A percentile compares a stretch with the other conserved stretches of the same genome.
These are phyloP conservation scores for Moesziomyces globuligerus DNA, from an alignment of 1,284 basidiomycete genomes.

Conservation along the genomic window DNA sequence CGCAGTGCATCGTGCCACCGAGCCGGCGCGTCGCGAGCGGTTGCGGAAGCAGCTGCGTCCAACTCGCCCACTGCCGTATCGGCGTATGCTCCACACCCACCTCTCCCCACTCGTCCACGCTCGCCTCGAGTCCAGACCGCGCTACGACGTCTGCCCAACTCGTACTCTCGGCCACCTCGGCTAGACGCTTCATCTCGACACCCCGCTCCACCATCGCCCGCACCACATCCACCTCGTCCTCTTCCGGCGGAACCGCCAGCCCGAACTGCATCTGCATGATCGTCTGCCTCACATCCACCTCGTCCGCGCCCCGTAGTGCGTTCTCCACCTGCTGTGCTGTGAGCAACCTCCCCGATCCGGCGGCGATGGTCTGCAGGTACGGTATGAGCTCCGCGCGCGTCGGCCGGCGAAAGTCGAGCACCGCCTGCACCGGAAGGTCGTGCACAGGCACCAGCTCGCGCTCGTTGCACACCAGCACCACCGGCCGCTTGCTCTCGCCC, in stretches of 20 bases:
- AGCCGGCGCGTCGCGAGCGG: constrained; percentile 26
- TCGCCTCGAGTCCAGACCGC: neutral
- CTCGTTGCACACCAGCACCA: constrained; percentile 63
- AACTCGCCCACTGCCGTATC: constrained; percentile 15
- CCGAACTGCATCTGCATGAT: constrained; percentile 74
- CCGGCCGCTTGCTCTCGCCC: constrained; percentile 56
- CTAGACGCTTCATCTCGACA: constrained; percentile 2
- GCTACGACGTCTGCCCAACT: constrained; percentile 11
- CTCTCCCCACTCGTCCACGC: constrained; percentile 14
- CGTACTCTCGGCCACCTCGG: constrained; percentile 11
- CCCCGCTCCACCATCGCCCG: neutral
- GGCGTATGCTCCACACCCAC: constrained; percentile 7
- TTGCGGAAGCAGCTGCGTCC: constrained; percentile 13
- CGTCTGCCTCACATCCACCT: constrained; percentile 74
- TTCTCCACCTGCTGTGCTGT: neutral
- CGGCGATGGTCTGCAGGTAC: constrained; percentile 29
- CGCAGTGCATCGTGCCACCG: no score
- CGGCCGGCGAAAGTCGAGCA: constrained; percentile 47
- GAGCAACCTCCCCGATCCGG: constrained; percentile 5
- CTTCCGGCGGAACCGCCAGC: neutral
- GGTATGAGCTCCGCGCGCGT: constrained; percentile 57
- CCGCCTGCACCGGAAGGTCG: constrained; percentile 50
- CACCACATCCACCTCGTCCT: neutral
- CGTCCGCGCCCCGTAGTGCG: neutral
- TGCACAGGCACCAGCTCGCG: constrained; percentile 30